Conservation (phyloP, 2,329 filamentous ascomycete genomes). For the Fonsecaea erecta region DNA sequence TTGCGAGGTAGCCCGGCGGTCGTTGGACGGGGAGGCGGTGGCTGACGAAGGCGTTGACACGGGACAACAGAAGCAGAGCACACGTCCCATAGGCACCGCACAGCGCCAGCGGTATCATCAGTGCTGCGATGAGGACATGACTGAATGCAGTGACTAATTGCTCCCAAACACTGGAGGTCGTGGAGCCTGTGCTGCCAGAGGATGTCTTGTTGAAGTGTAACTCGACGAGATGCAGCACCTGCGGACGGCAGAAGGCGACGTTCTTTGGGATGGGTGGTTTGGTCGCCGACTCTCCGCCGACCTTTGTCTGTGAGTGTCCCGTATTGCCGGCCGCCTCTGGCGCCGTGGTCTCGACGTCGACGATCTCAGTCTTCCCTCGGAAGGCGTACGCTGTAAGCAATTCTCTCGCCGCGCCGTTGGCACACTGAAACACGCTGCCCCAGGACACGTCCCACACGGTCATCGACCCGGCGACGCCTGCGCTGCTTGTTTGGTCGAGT, state of each 20-base stretch:
- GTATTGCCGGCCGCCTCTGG: not conserved
- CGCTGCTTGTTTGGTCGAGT: slow-evolving; percentile 2
- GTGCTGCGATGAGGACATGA: not conserved
- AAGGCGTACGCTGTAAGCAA: not conserved
- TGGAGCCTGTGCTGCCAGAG: not conserved
- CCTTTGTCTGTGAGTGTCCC: not conserved
- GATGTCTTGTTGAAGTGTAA: not conserved
- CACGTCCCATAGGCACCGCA: not conserved
- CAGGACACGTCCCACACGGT: slow-evolving; percentile 1
- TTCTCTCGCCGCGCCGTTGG: not conserved
- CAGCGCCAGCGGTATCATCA: not conserved
- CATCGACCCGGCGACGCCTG: slow-evolving; percentile 1
- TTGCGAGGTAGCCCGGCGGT: not conserved
- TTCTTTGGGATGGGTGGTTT: not conserved
- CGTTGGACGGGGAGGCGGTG: not conserved
- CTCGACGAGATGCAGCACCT: not conserved
- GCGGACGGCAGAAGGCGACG: not conserved
- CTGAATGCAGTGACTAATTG: not conserved
- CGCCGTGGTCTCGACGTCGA: not conserved
- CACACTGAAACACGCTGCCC: slow-evolving; percentile 1
- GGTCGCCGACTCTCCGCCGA: not conserved
- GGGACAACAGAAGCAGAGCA: not conserved
- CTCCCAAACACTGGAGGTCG: not conserved
- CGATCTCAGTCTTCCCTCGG: not conserved
- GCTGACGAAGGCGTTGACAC: not conserved